Evolutionary conservation across 306 rosid species (phyloP), one percentile per base, ranked within the genome.

Genomic region (Cercis canadensis): DNA sequence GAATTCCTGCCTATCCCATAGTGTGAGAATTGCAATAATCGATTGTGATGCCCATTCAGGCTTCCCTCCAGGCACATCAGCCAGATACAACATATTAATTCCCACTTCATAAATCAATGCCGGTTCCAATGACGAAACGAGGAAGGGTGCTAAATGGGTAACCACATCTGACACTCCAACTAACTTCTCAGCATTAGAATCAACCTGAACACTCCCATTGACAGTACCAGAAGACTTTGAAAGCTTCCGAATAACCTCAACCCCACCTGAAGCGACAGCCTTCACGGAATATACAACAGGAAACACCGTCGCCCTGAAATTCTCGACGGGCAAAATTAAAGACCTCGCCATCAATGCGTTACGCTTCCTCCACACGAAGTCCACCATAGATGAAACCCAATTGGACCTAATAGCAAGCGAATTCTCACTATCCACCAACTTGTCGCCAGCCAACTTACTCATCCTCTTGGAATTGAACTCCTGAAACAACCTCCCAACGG

Each of bases 31-130:
- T 1, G 99, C 97, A 17, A 95, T 91, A 54, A 87, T 89, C 0
- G 99, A 91, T 49, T 87, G 96, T 0, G 99, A 95, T 47, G 99
- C 99, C 99, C 99, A 95, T 73, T 95, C 99, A 6, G 96, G 87
- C 73, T 95, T 95, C 74, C 99, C 97, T 47, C 99, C 99, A 75
- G 97, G 92, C 54, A 95, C 99, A 82, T 95, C 99, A 69, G 99
- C 99, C 74, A 95, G 81, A 76, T 95, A 91, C 85, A 95, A 52
- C 97, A 91, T 86, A 60, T 95, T 92, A 50, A 95, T 95, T 70
- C 92, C 99, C 29, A 95, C 99, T 56, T 95, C 99, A 39, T 80
- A 95, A 69, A 91, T 91, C 89, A 95, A 82, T 5, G 99, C 91
- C 2, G 99, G 99, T 62, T 95, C 97, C 90, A 95, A 74, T 0